These are phyloP conservation scores for Gossypium rotundifolium DNA, from an alignment of 345 rosid genomes.

Conservation along the genomic window DNA sequence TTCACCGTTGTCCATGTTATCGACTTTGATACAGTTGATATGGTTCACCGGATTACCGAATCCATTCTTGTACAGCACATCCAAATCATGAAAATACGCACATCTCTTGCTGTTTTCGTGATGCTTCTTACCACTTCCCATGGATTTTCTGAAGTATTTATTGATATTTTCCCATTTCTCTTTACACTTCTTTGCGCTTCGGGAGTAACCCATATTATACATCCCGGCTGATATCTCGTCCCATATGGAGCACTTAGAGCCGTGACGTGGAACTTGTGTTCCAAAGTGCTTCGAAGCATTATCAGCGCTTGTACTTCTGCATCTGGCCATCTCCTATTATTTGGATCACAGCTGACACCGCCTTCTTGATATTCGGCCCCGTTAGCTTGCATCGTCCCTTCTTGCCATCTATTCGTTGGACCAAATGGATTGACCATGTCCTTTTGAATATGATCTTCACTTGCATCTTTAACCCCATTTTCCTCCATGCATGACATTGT, in stretches of 20 bases:
- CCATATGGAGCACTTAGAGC: slow-evolving; percentile 47
- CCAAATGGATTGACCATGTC: not conserved
- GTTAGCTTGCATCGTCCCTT: not conserved
- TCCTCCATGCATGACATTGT: slow-evolving; percentile 21
- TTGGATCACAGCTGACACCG: slow-evolving; percentile 10
- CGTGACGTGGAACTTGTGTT: slow-evolving; percentile 27
- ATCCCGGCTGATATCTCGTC: slow-evolving; percentile 57
- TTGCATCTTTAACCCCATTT: slow-evolving; percentile 12
- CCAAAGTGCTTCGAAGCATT: slow-evolving; percentile 41
- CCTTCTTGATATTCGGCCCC: not conserved
- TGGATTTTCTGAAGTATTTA: slow-evolving; percentile 53
- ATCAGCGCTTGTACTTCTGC: slow-evolving; percentile 71
- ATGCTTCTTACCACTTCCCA: slow-evolving; percentile 40
- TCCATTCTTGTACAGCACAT: slow-evolving; percentile 36
- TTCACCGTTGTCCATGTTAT: not conserved
- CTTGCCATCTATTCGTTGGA: slow-evolving; percentile 25
- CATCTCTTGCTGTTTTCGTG: slow-evolving; percentile 40
- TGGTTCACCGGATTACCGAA: slow-evolving; percentile 13
- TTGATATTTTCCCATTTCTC: slow-evolving; percentile 90
- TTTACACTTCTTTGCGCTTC: slow-evolving; percentile 65
- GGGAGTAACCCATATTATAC: slow-evolving; percentile 48
- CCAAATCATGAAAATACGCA: slow-evolving; percentile 46
- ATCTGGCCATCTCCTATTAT: slow-evolving; percentile 35
- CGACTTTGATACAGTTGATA: slow-evolving; percentile 1
- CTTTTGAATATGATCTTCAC: slow-evolving; percentile 20